Percentiles rank a stretch among this genome's conserved stretches.
These are phyloP conservation scores for Gymnopilus dilepis DNA, from an alignment of 768 basidiomycete genomes.

Conservation along the genomic window DNA sequence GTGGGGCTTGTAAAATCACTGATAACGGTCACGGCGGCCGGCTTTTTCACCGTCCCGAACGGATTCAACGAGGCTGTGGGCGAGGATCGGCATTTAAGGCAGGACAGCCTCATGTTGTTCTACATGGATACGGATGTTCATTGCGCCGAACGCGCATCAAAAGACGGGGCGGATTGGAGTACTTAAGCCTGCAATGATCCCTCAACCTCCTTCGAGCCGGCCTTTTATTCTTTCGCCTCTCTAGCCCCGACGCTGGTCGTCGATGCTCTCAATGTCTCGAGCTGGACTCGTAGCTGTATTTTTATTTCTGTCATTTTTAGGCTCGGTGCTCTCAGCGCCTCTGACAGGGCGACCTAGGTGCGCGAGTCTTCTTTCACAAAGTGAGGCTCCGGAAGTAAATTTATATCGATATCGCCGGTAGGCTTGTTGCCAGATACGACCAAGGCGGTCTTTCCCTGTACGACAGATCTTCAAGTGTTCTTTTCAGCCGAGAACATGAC, in stretches of 20 bases:
- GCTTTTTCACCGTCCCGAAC: too few relatives aligned
- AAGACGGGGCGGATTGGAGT: too few relatives aligned
- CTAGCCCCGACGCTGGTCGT: not conserved
- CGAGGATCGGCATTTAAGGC: too few relatives aligned
- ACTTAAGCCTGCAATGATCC: not conserved
- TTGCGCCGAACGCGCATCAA: too few relatives aligned
- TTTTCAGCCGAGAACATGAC: not conserved
- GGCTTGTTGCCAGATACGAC: not conserved
- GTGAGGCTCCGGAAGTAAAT: not conserved
- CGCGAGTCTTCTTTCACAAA: not conserved
- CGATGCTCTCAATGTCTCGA: not conserved
- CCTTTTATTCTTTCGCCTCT: not conserved
- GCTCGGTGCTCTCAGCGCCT: not conserved
- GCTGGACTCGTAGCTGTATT: not conserved
- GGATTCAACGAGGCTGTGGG: too few relatives aligned
- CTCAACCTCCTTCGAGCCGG: not conserved
- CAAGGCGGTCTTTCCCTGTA: not conserved
- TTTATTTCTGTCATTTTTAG: not conserved
- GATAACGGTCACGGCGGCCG: too few relatives aligned
- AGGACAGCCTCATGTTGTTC: too few relatives aligned
- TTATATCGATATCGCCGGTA: not conserved
- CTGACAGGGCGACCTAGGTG: not conserved
- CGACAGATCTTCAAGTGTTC: not conserved
- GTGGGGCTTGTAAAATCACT: too few relatives aligned
- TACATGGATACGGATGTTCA: too few relatives aligned